These are phyloP conservation scores for Panaeolus papilionaceus DNA, from an alignment of 768 basidiomycete genomes.

Conservation along the genomic window DNA sequence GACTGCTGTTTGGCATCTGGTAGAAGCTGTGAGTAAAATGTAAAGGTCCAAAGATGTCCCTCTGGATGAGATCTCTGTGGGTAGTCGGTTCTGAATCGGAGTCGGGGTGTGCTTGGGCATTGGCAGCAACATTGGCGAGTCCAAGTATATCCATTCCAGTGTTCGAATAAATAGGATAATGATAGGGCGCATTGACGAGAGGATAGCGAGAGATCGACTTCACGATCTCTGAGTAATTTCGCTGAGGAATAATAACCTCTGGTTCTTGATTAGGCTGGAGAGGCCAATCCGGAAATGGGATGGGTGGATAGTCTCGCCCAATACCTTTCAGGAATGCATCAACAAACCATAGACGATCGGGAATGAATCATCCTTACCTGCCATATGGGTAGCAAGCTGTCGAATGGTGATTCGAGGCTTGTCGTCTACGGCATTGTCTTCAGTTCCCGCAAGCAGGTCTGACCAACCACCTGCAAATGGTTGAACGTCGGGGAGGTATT, in stretches of 20 bases:
- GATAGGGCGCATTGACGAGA: conserved; percentile 49
- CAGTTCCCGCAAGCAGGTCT: conserved; percentile 31
- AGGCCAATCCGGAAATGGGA: conserved; percentile 49
- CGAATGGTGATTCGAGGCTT: conserved; percentile 44
- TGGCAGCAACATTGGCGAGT: conserved; percentile 63
- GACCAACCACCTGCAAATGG: conserved; percentile 42
- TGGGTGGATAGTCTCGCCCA: conserved; percentile 42
- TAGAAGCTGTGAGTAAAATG: conserved; percentile 52
- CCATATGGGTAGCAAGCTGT: conserved; percentile 48
- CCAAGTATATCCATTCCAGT: conserved; percentile 81
- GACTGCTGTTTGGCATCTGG: conserved; percentile 39
- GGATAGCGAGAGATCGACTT: conserved; percentile 42
- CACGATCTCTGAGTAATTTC: conserved; percentile 36
- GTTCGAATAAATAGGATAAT: conserved; percentile 73
- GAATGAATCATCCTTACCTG: conserved; percentile 30
- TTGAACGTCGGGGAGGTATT: conserved; percentile 46
- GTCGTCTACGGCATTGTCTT: conserved; percentile 14
- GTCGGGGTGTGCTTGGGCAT: conserved; percentile 42
- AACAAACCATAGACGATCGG: background rate
- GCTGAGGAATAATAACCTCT: conserved; percentile 36
- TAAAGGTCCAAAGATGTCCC: conserved; percentile 57
- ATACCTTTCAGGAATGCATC: conserved; percentile 32
- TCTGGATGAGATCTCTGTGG: conserved; percentile 49
- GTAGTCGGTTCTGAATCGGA: conserved; percentile 35
- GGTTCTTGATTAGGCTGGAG: conserved; percentile 23